Evolutionary conservation across 2,329 filamentous ascomycete genomes (phyloP).

Genomic region (Penicillium corylophilum): DNA sequence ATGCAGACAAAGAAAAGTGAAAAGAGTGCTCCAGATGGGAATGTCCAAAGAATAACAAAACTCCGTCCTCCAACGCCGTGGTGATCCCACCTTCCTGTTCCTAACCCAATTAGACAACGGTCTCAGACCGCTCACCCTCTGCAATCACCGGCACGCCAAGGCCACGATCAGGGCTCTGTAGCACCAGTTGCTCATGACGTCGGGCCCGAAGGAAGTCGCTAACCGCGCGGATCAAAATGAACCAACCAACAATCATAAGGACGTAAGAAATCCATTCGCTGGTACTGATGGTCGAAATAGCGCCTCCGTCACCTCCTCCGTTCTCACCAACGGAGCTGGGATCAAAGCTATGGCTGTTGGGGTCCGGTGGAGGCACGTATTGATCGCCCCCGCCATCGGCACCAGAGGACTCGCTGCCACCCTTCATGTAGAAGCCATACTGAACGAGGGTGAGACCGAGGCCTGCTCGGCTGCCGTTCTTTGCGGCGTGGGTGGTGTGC

Average conservation of each 20-base stretch:
- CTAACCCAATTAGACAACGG: constrained; percentile 60
- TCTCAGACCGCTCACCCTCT: constrained; percentile 76
- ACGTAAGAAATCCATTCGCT: constrained; percentile 89
- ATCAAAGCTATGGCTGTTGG: constrained; percentile 87
- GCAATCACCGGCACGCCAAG: constrained; percentile 83
- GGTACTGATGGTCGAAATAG: constrained; percentile 61
- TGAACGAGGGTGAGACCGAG: constrained; percentile 94
- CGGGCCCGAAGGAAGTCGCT: constrained; percentile 86
- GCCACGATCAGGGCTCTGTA: constrained; percentile 89
- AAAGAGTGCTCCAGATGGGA: constrained; percentile 17
- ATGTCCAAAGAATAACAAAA: constrained; percentile 15
- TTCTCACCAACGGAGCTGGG: constrained; percentile 62
- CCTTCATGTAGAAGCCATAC: constrained; percentile 95
- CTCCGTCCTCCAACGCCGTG: constrained; percentile 15
- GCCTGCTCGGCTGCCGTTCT: constrained; percentile 92
- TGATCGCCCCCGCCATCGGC: constrained; percentile 40
- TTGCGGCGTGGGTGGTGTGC: constrained; percentile 96
- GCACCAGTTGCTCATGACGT: constrained; percentile 85
- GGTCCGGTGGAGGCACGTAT: constrained; percentile 70
- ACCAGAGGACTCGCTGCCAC: constrained; percentile 47
- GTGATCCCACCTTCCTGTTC: constrained; percentile 16
- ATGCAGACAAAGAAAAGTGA: constrained; percentile 7
- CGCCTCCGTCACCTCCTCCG: constrained; percentile 34
- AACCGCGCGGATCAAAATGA: constrained; percentile 90
- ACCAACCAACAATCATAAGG: constrained; percentile 97